Evolutionary conservation across 2,329 filamentous ascomycete species (phyloP).

Genomic region (Sporothrix sp.): DNA sequence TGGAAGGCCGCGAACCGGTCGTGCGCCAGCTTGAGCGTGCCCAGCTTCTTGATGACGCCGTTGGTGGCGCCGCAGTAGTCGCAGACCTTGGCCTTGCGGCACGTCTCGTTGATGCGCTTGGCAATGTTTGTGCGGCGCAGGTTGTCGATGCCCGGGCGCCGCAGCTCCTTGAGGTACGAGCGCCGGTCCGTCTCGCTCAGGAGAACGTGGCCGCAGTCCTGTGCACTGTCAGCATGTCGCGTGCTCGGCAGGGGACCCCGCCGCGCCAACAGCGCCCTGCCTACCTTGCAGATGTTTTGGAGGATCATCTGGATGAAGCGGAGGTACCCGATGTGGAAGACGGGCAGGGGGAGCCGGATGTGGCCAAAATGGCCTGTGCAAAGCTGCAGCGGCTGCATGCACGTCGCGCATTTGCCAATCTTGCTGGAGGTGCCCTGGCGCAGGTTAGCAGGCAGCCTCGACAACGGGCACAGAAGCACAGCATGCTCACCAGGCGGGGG

Average conservation of each 20-base stretch:
- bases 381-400: slow-evolving; percentile 66
- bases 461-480: slow-evolving; percentile 21
- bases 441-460: too few species aligned
- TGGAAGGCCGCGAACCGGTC: slow-evolving; percentile 87
- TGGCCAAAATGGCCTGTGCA: slow-evolving; percentile 96
- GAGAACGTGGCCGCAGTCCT: slow-evolving; percentile 72
- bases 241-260: too few species aligned
- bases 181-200: slow-evolving; percentile 73
- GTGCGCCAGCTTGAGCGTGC: slow-evolving; percentile 87
- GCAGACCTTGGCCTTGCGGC: slow-evolving; percentile 76
- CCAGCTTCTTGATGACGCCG: slow-evolving; percentile 83
- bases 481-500: slow-evolving; percentile 52
- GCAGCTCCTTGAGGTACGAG: slow-evolving; percentile 66
- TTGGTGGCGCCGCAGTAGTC: slow-evolving; percentile 74
- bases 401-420: slow-evolving; percentile 68
- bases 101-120: slow-evolving; percentile 83
- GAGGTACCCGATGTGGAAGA: slow-evolving; percentile 93
- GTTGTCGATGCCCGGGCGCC: slow-evolving; percentile 76
- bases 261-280: slow-evolving; percentile 1
- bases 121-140: slow-evolving; percentile 71
- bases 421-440: slow-evolving; percentile 80
- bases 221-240: not conserved
- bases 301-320: slow-evolving; percentile 87
- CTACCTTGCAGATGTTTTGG: slow-evolving; percentile 84
- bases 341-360: slow-evolving; percentile 79